Conservation (phyloP, 163 green algal genomes). For the Botryococcus braunii region DNA sequence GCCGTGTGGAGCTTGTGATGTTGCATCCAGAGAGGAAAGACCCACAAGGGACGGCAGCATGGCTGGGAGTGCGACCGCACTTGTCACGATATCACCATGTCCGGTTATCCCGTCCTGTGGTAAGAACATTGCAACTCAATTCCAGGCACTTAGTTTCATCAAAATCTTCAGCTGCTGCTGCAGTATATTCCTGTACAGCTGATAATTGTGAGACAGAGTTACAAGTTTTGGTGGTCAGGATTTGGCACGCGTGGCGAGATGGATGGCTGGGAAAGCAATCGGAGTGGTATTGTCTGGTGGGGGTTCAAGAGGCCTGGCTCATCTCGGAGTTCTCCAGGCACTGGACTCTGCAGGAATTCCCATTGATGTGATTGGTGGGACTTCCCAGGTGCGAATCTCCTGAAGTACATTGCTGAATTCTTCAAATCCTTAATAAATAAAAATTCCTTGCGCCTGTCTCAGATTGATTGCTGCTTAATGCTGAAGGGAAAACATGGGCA, state of each 20-base stretch:
- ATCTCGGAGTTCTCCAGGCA: slow-evolving; percentile 66
- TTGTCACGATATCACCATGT: slow-evolving; percentile 68
- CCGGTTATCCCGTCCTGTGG: slow-evolving; percentile 25
- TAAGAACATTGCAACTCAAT: no score
- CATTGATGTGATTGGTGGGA: slow-evolving; percentile 66
- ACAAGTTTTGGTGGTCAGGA: slow-evolving; percentile 36
- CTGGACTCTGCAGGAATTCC: slow-evolving; percentile 61
- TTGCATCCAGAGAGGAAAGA: slow-evolving; percentile 2
- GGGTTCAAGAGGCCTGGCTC: slow-evolving; percentile 48
- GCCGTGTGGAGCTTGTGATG: not conserved
- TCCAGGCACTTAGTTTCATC: no score
- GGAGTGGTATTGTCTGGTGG: slow-evolving; percentile 67
- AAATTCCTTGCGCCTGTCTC: not conserved
- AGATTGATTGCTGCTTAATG: not conserved
- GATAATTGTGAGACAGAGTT: not conserved
- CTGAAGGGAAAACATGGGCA: not conserved
- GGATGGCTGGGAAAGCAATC: slow-evolving; percentile 63
- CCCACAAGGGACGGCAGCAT: slow-evolving; percentile 38
- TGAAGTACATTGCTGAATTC: not conserved
- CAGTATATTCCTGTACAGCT: not conserved
- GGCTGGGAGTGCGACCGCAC: slow-evolving; percentile 40
- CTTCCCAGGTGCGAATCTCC: slow-evolving; percentile 35
- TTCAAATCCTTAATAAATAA: not conserved
- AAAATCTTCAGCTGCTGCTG: no score
- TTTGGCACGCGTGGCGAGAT: slow-evolving; percentile 53